phyloP scores from a whole-genome alignment of 2,329 filamentous ascomycete genomes.

The Hortaea werneckii region DNA sequence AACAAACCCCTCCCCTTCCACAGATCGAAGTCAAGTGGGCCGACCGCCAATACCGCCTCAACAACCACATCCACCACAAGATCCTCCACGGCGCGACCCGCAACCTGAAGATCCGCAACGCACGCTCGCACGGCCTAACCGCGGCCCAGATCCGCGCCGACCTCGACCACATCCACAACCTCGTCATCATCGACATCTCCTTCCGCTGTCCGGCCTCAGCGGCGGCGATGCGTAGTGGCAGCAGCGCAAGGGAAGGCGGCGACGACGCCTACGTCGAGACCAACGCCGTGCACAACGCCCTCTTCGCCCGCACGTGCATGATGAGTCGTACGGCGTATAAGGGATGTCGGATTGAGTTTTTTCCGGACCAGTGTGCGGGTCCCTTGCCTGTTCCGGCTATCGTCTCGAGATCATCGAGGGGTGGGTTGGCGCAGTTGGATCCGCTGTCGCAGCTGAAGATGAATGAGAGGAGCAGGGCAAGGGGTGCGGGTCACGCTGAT shows the following conservation, averaged over 20 bases:
- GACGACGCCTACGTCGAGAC: slow-evolving; percentile 59
- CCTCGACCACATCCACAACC: slow-evolving; percentile 72
- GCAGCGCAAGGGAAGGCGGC: slow-evolving; percentile 8
- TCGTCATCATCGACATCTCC: slow-evolving; percentile 57
- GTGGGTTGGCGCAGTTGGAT: no score
- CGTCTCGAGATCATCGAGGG: not conserved
- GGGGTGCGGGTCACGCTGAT: no score
- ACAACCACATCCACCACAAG: slow-evolving; percentile 53
- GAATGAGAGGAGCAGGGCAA: no score
- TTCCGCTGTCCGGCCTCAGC: slow-evolving; percentile 31
- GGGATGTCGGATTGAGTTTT: slow-evolving; percentile 59
- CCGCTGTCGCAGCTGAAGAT: no score
- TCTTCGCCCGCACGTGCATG: slow-evolving; percentile 71
- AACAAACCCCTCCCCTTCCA: not conserved
- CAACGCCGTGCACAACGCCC: slow-evolving; percentile 66
- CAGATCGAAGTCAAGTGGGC: slow-evolving; percentile 62
- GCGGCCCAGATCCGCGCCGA: slow-evolving; percentile 58
- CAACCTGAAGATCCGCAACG: slow-evolving; percentile 59
- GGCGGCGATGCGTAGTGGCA: no score
- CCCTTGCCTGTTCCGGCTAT: slow-evolving; percentile 31
- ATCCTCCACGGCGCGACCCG: slow-evolving; percentile 58
- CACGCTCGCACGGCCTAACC: slow-evolving; percentile 42
- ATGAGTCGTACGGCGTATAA: slow-evolving; percentile 59
- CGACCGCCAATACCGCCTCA: slow-evolving; percentile 58
- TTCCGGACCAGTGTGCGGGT: slow-evolving; percentile 60